Base-by-base conservation (phyloP, 1,284 basidiomycete genomes). In the Naganishia sp. region DNA sequence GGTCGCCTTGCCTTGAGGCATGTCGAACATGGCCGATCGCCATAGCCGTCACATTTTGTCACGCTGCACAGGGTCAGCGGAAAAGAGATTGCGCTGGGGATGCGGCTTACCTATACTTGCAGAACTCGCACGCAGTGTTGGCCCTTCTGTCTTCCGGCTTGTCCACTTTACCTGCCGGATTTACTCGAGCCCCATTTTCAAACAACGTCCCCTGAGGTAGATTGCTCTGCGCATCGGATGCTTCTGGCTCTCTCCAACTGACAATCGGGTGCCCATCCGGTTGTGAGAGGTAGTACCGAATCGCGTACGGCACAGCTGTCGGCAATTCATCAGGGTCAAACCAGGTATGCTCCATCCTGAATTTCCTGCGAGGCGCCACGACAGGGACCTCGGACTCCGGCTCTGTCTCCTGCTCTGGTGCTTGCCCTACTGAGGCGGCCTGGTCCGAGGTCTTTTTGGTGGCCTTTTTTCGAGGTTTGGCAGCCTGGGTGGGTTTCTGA, bases 71-170 rank as follows among this genome's bases (percentile, higher is more conserved):
- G 50, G 3, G 21, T 52, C 21, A 61, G 48, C 25, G 10, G 0
- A 3, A n/a, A 23, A 5, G 18, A 18, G n/a, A 23, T 11, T 13
- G 25, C 3, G n/a, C 1, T 13, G 16, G 31, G n/a, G 3, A 49
- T 13, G 13, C 11, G 16, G 44, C 59, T 16, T 25, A 61, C 59
- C 48, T 52, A n/a, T 52, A 61, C 36, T 28, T 50, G 48, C 59
- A 61, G 39, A 49, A 61, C 49, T 61, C 59, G 49, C 59, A 61
- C 1, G 59, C 59, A 44, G 48, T 61, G 9, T 61, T 61, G 3
- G 59, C 59, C 48, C 59, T 61, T n/a, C 59, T 61, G 36, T 61
- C 59, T 52, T 49, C 48, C 21, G 59, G 59, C 28, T 52, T 50
- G 36, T 61, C 59, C 21, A 61, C 59, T 11, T 21, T 42, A 7